Evolutionary conservation across 352 stramenopile species (phyloP).

Genomic region (Phytophthora syringae): DNA sequence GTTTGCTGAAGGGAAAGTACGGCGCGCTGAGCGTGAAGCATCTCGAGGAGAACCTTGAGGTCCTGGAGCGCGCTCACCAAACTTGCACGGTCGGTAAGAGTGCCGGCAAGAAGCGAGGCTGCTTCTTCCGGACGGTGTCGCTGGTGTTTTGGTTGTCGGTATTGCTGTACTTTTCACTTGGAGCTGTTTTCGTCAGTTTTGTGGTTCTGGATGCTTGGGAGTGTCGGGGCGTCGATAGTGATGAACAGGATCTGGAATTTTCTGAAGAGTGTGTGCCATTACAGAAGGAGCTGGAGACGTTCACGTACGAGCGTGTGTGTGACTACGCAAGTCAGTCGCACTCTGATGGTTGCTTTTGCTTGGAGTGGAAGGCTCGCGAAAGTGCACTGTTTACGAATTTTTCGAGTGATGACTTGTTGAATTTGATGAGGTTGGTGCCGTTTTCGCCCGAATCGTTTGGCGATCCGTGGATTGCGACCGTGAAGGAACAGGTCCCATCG

Average conservation of each 20-base stretch:
- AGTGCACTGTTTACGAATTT: slow-evolving; percentile 32
- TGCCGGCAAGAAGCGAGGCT: no score
- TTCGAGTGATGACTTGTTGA: slow-evolving; percentile 28
- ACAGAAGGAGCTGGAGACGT: slow-evolving; percentile 40
- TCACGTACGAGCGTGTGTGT: slow-evolving; percentile 36
- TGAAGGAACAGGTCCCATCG: slow-evolving; percentile 43
- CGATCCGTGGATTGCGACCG: slow-evolving; percentile 40
- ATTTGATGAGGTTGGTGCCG: no score
- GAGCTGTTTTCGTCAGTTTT: no score
- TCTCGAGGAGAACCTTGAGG: slow-evolving; percentile 63
- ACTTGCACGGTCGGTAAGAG: no score
- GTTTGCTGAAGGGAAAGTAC: slow-evolving; percentile 72
- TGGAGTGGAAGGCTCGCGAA: slow-evolving; percentile 51
- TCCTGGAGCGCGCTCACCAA: no score
- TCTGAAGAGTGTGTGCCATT: slow-evolving; percentile 31
- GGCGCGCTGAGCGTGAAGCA: slow-evolving; percentile 76
- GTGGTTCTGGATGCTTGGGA: slow-evolving; percentile 47
- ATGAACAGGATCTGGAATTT: slow-evolving; percentile 30
- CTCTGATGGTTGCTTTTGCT: slow-evolving; percentile 46
- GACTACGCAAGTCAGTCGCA: slow-evolving; percentile 41
- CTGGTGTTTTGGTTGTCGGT: no score
- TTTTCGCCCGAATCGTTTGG: no score
- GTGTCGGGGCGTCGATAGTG: slow-evolving; percentile 27
- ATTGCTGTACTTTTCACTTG: no score
- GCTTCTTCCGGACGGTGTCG: no score